Percentiles rank a stretch among this genome's conserved stretches.
These are phyloP conservation scores for Larix kaempferi DNA, from an alignment of 75 land plant genomes.

Conservation along the genomic window DNA sequence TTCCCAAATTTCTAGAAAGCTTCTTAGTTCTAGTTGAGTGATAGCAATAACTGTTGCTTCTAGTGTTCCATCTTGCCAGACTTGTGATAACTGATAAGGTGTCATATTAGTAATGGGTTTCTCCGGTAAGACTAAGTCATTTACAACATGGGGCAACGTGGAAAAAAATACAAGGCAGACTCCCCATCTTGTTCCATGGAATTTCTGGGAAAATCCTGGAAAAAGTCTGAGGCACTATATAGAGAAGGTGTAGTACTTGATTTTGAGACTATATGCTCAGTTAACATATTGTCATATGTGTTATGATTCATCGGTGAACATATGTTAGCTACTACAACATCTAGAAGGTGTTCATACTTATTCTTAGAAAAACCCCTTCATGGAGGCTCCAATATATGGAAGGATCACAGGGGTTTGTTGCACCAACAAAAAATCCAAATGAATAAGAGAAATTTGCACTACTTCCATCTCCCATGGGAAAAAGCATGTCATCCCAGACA, in stretches of 20 bases:
- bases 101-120: background rate
- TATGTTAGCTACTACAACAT: constrained; percentile 55
- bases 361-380: constrained; percentile 10
- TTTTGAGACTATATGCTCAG: constrained; percentile 26
- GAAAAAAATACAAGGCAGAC: background rate
- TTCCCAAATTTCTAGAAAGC: background rate
- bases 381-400: constrained; percentile 14
- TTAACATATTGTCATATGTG: constrained; percentile 37
- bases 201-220: constrained; percentile 30
- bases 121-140: background rate
- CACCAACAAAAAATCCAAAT: background rate
- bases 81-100: background rate
- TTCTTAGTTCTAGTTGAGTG: background rate
- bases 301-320: constrained; percentile 14
- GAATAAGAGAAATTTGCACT: background rate
- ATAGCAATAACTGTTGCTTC: background rate
- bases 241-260: too few relatives aligned
- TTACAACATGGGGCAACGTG: too few relatives aligned
- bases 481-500: constrained; percentile 9
- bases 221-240: constrained; percentile 44
- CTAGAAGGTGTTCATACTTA: constrained; percentile 46
- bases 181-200: constrained; percentile 4
- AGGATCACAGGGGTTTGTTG: constrained; percentile 9
- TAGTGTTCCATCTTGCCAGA: background rate
- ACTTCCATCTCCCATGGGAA: background rate